phyloP scores from a whole-genome alignment of 345 rosid species.

The Euphorbia pulcherrima region DNA sequence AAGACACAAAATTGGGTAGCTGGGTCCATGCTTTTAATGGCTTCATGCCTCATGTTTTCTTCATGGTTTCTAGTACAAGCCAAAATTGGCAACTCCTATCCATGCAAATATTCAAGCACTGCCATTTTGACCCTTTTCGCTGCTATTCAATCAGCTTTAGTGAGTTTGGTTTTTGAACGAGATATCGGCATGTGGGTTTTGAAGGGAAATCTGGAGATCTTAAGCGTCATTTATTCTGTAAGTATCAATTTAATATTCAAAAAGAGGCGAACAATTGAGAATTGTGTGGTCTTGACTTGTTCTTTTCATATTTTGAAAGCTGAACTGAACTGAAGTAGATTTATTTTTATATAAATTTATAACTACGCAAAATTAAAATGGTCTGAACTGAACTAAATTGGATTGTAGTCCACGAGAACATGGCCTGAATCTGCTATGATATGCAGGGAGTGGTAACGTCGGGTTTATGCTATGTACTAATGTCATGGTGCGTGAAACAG shows the following conservation, averaged over 20 bases:
- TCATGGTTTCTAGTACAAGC: constrained; percentile 31
- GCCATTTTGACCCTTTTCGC: constrained; percentile 21
- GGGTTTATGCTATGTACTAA: constrained; percentile 26
- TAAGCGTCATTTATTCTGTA: constrained; percentile 18
- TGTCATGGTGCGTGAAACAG: constrained; percentile 34
- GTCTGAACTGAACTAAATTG: no score
- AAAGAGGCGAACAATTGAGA: no score
- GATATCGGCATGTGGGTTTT: constrained; percentile 21
- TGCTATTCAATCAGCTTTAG: constrained; percentile 20
- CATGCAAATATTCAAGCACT: constrained; percentile 26
- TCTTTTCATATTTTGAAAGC: no score
- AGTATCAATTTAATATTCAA: neutral
- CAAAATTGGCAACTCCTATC: constrained; percentile 17
- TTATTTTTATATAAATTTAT: no score
- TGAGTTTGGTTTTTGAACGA: constrained; percentile 11
- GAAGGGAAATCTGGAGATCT: constrained; percentile 18
- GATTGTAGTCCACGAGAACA: no score
- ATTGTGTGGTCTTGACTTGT: no score
- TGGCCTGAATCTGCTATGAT: no score
- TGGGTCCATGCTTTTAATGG: constrained; percentile 26
- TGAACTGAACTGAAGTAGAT: no score
- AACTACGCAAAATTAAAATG: no score
- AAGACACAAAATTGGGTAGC: constrained; percentile 17
- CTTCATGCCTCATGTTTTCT: constrained; percentile 21
- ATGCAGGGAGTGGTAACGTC: constrained; percentile 28